Evolutionary conservation across 768 basidiomycete species (phyloP), one percentile per base, ranked within the genome.

Genomic region (Lanmaoa pseudosensibilis): DNA sequence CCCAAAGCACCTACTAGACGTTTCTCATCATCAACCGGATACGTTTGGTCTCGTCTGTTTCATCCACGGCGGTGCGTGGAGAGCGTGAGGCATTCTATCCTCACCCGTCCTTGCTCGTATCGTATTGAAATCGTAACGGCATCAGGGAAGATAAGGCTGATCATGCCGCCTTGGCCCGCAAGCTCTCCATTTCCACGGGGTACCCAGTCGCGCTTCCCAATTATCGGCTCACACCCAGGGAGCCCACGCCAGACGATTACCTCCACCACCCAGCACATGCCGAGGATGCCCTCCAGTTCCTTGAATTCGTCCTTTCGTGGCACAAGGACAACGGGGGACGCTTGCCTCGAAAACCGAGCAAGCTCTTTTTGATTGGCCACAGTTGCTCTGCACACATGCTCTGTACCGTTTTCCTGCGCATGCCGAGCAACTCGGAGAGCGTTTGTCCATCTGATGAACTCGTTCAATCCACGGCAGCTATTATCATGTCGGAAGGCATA

Each of bases 361-460:
- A 53, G 23, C 66, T 92, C 43, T 79, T 82, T 70, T 75, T 91
- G 41, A 75, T 90, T 25, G 90, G 90, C 13, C 92, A 93, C 70
- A 91, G 89, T 70, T 90, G 88, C 73, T 78, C 86, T 57, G 88
- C 91, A 2, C 92, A 94, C 69, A 92, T 93, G 78, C 73, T 92
- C 12, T 71, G 82, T 40, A 82, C 85, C 55, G 81, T 93, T 32
- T 80, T 92, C 67, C 77, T 92, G 55, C 76, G 82, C 64, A 65
- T 75, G 50, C 79, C 79, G 5, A 39, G 30, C 33, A 55, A 55
- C 10, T 40, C 39, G 23, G 60, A 56, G 43, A 11, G 60, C 59
- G 25, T 88, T 21, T 68, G 70, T 16, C 88, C 87, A 0, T 66
- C 69, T 75, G 43, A 63, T 64, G 13, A 50, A 52, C 37, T 73